A percentile compares a stretch with the other conserved stretches of the same genome.
Evolutionary conservation across 1,284 basidiomycete species (phyloP).

Genomic region (Pseudozyma pruni): DNA sequence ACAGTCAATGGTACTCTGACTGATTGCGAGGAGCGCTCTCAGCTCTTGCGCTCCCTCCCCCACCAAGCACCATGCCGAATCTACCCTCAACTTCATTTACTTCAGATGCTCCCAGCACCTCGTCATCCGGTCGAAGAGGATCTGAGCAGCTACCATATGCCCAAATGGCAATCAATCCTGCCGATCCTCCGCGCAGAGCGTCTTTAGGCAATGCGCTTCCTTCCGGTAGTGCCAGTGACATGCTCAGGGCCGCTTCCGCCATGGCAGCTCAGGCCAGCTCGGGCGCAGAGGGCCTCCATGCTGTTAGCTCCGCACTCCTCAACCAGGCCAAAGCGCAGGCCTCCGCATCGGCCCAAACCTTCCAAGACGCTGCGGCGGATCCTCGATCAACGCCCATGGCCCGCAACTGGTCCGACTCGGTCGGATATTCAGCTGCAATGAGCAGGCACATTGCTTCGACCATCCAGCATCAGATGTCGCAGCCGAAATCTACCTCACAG

Average conservation of each 20-base stretch:
- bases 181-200: constrained; percentile 21
- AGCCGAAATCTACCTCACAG: constrained; percentile 2
- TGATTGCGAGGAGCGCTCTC: background rate
- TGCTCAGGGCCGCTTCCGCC: constrained; percentile 53
- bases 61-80: constrained; percentile 23
- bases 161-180: background rate
- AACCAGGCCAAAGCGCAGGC: constrained; percentile 52
- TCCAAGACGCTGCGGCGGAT: constrained; percentile 3
- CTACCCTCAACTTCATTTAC: constrained; percentile 27
- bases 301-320: constrained; percentile 51
- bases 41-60: background rate
- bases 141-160: constrained; percentile 27
- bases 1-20: background rate
- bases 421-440: constrained; percentile 54
- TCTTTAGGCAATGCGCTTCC: constrained; percentile 15
- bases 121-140: constrained; percentile 29
- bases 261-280: constrained; percentile 53
- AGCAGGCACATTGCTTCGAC: constrained; percentile 47
- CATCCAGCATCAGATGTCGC: constrained; percentile 23
- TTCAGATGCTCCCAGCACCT: constrained; percentile 5
- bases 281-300: constrained; percentile 48
- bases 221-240: constrained; percentile 40
- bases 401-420: constrained; percentile 38
- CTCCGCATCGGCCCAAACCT: constrained; percentile 12
- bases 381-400: constrained; percentile 31